Conservation (phyloP, 1,284 basidiomycete genomes). For the Fomitopsis palustris region DNA sequence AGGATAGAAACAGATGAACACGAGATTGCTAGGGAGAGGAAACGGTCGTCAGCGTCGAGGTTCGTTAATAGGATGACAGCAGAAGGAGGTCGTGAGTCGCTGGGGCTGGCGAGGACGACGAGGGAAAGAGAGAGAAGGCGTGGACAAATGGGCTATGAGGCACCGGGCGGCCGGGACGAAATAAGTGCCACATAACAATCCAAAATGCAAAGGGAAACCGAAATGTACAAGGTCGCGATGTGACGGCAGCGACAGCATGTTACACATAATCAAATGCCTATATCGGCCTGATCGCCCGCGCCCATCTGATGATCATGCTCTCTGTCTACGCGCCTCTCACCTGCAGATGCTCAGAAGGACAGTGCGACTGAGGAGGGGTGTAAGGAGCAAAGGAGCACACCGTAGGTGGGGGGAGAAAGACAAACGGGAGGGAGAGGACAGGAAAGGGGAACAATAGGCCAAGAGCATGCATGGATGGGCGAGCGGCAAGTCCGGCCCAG, state of each 20-base stretch:
- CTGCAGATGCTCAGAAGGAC: neutral
- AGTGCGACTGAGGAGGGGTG: too few species aligned
- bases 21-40: slow-evolving; percentile 25
- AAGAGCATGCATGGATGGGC: neutral
- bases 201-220: slow-evolving; percentile 10
- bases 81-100: slow-evolving; percentile 22
- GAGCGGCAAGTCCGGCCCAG: neutral
- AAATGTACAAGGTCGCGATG: slow-evolving; percentile 7
- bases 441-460: neutral
- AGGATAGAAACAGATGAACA: slow-evolving; percentile 16
- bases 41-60: slow-evolving; percentile 20
- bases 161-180: slow-evolving; percentile 26
- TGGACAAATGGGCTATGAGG: slow-evolving; percentile 35
- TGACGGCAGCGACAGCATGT: slow-evolving; percentile 2
- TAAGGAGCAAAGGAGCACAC: neutral
- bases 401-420: neutral
- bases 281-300: slow-evolving; percentile 1
- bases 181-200: slow-evolving; percentile 18
- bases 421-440: neutral
- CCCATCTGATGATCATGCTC: slow-evolving; percentile 6
- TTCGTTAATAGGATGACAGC: slow-evolving; percentile 22
- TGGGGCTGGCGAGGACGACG: slow-evolving; percentile 31
- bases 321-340: neutral
- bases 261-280: slow-evolving; percentile 5
- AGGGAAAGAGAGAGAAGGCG: slow-evolving; percentile 28